Evolutionary conservation across 805 yeast species (phyloP), one percentile per base, ranked within the genome.

Genomic region (Grigorovia yakushimaensis): DNA sequence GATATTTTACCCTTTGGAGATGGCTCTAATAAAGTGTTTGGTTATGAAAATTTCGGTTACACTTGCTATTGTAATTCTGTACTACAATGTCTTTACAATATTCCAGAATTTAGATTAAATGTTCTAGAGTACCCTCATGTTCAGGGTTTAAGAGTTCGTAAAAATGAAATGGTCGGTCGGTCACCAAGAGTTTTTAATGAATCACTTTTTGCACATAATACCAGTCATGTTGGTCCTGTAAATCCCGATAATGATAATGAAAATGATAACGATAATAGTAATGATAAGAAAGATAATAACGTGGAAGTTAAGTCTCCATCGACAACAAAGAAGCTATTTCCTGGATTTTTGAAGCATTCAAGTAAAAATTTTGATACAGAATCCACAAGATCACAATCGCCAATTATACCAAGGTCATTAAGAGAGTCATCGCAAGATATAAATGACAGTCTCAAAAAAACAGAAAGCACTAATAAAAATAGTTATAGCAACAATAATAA

Each of bases 51-150:
- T 60, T 84, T 84, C 56, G 95, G 94, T 1, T 82, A 88, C 61
- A 88, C 96, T 0, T 93, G 98, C 67, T 91, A 91, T 67, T 86
- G 95, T 65, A 91, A 93, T 58, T 86, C 96, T 8, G 86, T 93
- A 22, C 68, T 91, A 18, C 98, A 93, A 62, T 86, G 95, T 54
- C 73, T 91, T 11, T 91, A 77, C 68, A 82, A 84, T 66, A 74
- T 89, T 3, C 73, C 74, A 33, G 75, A 74, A 22, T 88, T 91
- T 58, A 74, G 96, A 43, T 66, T 70, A 13, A 73, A 71, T 43
- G 62, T 84, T 1, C 62, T 79, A 44, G 65, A 70, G 46, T 72
- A 70, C 49, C 37, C 43, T 6, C 69, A 66, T 40, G 52, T 59
- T 3, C 44, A 42, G 1, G 39, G 47, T 5, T 49, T 46, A 45